Conservation (phyloP, 1,139 yeast genomes). For the Scheffersomyces parashehatae region DNA sequence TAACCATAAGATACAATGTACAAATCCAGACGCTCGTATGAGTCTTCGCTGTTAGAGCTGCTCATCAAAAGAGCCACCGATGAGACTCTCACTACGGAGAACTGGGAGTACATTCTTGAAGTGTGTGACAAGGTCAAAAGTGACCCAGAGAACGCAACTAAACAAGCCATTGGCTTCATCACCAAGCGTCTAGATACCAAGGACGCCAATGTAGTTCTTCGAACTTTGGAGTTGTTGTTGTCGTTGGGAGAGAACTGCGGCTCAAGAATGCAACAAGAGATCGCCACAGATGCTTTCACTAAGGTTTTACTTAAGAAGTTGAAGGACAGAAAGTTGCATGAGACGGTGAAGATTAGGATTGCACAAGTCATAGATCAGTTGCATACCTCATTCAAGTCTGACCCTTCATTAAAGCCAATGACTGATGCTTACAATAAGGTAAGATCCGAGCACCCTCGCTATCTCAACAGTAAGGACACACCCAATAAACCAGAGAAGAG, state of each 20-base stretch:
- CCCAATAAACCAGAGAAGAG: conserved; percentile 68
- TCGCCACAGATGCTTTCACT: conserved; percentile 72
- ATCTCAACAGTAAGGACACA: conserved; percentile 26
- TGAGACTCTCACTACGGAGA: conserved; percentile 75
- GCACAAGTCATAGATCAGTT: conserved; percentile 72
- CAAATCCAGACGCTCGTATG: not conserved
- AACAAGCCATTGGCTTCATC: conserved; percentile 52
- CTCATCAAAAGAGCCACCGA: conserved; percentile 72
- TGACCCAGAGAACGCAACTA: conserved; percentile 66
- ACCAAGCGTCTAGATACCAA: conserved; percentile 54
- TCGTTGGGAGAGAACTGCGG: conserved; percentile 95
- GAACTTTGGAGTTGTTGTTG: conserved; percentile 68
- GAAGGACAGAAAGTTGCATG: conserved; percentile 60
- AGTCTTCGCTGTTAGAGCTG: conserved; percentile 11
- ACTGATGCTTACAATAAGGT: conserved; percentile 57
- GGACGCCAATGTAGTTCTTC: conserved; percentile 80
- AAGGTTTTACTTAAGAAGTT: conserved; percentile 55
- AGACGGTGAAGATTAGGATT: conserved; percentile 63
- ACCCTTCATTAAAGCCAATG: conserved; percentile 76
- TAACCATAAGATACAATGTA: not conserved
- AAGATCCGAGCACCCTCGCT: conserved; percentile 43
- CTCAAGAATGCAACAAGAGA: conserved; percentile 76
- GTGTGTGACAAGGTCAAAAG: conserved; percentile 79
- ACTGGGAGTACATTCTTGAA: conserved; percentile 81
- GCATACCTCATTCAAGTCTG: conserved; percentile 55